These are phyloP conservation scores for Dacryopinax spathularia DNA, from an alignment of 768 basidiomycete genomes.

Conservation along the genomic window DNA sequence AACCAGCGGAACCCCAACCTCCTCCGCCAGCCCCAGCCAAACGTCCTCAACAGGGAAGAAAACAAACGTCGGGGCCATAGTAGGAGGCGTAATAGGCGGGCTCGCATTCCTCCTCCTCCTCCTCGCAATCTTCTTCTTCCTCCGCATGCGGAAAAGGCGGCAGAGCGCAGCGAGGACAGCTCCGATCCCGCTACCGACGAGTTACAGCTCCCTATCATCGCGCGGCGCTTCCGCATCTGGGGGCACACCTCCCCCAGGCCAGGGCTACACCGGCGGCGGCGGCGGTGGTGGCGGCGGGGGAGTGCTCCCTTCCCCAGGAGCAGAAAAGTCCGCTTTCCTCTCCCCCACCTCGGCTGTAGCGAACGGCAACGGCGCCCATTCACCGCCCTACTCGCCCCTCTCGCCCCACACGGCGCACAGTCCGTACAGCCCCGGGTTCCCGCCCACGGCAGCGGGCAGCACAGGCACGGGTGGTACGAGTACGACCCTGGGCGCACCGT, in stretches of 20 bases:
- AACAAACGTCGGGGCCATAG: slow-evolving; percentile 1
- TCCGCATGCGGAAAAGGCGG: neutral
- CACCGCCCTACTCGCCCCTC: no score
- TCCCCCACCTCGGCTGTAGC: neutral
- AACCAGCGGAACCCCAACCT: neutral
- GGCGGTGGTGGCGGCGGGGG: no score
- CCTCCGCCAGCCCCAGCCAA: slow-evolving; percentile 20
- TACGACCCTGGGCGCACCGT: neutral
- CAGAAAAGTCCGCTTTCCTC: neutral
- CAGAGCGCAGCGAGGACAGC: neutral
- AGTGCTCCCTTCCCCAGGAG: neutral
- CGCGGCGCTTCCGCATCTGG: neutral
- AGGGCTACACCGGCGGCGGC: neutral
- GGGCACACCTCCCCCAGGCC: neutral
- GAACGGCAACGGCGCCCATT: neutral
- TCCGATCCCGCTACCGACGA: neutral
- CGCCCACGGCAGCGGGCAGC: no score
- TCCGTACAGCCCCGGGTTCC: no score
- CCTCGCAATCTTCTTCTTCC: neutral
- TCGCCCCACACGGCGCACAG: no score
- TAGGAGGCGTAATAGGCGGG: slow-evolving; percentile 7
- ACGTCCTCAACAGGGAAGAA: slow-evolving; percentile 10
- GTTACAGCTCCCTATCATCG: neutral
- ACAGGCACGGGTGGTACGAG: no score
- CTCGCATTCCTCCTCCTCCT: neutral